Conservation (phyloP, 2,329 filamentous ascomycete genomes). For the Stenocarpella maydis region DNA sequence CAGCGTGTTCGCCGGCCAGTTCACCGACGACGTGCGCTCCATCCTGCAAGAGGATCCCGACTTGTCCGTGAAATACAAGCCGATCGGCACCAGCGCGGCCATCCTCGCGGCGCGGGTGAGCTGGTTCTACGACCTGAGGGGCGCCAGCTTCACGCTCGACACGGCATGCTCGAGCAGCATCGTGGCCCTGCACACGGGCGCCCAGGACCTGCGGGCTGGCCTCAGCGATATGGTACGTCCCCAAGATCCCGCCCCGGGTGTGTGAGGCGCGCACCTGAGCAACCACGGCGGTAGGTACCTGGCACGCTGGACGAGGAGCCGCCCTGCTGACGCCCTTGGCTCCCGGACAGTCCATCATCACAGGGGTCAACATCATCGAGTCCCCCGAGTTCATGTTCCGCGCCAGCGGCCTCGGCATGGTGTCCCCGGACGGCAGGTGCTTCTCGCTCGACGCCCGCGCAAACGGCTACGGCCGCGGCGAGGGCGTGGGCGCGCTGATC, state of each 20-base stretch:
- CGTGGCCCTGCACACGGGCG: slow-evolving; percentile 41
- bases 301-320: neutral
- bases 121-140: slow-evolving; percentile 51
- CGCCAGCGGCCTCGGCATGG: slow-evolving; percentile 25
- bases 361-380: slow-evolving; percentile 32
- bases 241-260: neutral
- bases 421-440: slow-evolving; percentile 31
- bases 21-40: slow-evolving; percentile 45
- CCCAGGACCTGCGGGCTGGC: slow-evolving; percentile 29
- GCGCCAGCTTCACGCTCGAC: slow-evolving; percentile 54
- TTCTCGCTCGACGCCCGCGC: slow-evolving; percentile 29
- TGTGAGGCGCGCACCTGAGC: neutral
- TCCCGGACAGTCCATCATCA: slow-evolving; percentile 30
- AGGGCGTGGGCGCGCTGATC: slow-evolving; percentile 27
- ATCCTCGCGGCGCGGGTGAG: slow-evolving; percentile 52
- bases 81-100: slow-evolving; percentile 47
- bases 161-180: slow-evolving; percentile 56
- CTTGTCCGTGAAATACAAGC: slow-evolving; percentile 42
- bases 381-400: slow-evolving; percentile 41
- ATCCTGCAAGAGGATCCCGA: slow-evolving; percentile 40
- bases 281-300: neutral
- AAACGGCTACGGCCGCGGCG: slow-evolving; percentile 32
- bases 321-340: slow-evolving; percentile 1
- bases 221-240: slow-evolving; percentile 29
- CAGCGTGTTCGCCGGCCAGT: slow-evolving; percentile 46